Evolutionary conservation across 257 asterid genomes (phyloP).

Genomic region (Solanum etuberosum): DNA sequence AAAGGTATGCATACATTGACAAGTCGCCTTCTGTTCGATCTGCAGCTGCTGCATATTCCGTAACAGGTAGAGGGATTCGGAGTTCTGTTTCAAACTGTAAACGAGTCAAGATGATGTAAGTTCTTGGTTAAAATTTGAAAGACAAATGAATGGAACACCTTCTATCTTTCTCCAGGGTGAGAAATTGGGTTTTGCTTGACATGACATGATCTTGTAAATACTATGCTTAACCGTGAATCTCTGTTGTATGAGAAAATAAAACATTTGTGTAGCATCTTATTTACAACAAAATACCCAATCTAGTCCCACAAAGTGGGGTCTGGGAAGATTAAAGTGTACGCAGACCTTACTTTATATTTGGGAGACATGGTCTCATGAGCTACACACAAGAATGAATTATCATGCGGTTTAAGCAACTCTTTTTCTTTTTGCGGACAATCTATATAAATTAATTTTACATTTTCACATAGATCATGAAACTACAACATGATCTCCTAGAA

Average conservation of each 20-base stretch:
- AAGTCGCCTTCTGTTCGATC: constrained; percentile 82
- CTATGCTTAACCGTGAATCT: not conserved
- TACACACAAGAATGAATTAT: no score
- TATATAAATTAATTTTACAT: no score
- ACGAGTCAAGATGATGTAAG: constrained; percentile 62
- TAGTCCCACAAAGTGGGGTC: no score
- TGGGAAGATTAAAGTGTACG: no score
- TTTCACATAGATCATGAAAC: no score
- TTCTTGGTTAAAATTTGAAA: not conserved
- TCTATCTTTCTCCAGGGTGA: not conserved
- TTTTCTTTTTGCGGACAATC: no score
- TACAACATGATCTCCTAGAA: no score
- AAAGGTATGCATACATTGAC: constrained; percentile 68
- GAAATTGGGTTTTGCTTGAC: not conserved
- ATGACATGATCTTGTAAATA: not conserved
- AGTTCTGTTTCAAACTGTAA: constrained; percentile 54
- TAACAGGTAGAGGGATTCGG: constrained; percentile 70
- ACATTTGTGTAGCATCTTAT: not conserved
- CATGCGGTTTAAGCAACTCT: no score
- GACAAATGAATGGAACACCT: not conserved
- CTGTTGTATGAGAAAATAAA: not conserved
- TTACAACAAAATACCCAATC: no score
- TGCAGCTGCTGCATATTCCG: constrained; percentile 75
- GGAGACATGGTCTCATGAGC: no score
- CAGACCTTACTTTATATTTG: no score